A percentile compares a stretch with the other conserved stretches of the same genome.
Evolutionary conservation across 2,329 filamentous ascomycete species (phyloP).

Genomic region (Penicillium sp.): DNA sequence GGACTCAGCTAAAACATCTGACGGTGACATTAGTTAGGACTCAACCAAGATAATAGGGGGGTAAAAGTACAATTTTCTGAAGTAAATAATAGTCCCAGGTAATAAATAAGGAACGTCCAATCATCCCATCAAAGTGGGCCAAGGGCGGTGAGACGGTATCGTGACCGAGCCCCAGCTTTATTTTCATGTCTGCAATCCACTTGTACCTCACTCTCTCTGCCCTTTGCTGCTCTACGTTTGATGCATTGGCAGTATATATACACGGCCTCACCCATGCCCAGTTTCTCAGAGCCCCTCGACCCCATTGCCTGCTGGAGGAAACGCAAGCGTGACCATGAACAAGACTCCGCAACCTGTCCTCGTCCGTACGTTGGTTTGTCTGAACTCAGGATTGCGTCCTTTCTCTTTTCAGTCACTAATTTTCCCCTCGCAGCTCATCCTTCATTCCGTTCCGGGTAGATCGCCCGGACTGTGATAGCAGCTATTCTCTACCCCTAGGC

Average conservation of each 20-base stretch:
- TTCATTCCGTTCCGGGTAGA: conserved; percentile 18
- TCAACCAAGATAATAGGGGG: background rate
- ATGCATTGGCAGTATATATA: conserved; percentile 7
- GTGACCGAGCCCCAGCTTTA: conserved; percentile 7
- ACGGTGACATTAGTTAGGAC: background rate
- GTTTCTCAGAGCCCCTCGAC: conserved; percentile 16
- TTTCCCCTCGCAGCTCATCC: conserved; percentile 7
- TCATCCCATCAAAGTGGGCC: background rate
- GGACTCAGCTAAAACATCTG: background rate
- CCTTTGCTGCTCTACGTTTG: background rate
- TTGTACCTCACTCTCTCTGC: background rate
- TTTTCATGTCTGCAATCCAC: conserved; percentile 7
- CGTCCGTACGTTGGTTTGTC: conserved; percentile 17
- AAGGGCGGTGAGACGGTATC: conserved; percentile 7
- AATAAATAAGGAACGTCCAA: background rate
- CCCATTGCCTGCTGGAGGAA: conserved; percentile 20
- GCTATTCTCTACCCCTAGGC: conserved; percentile 12
- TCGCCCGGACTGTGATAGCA: conserved; percentile 9
- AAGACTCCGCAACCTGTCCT: conserved; percentile 10
- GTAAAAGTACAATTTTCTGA: no score
- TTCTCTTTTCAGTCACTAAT: background rate
- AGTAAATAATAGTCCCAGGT: no score
- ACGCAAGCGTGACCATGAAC: conserved; percentile 24
- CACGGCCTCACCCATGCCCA: conserved; percentile 13
- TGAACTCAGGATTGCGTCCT: background rate